A percentile compares a stretch with the other conserved stretches of the same genome.
Conservation (phyloP, 441 rosid genomes). For the Euphorbia celastroides region DNA sequence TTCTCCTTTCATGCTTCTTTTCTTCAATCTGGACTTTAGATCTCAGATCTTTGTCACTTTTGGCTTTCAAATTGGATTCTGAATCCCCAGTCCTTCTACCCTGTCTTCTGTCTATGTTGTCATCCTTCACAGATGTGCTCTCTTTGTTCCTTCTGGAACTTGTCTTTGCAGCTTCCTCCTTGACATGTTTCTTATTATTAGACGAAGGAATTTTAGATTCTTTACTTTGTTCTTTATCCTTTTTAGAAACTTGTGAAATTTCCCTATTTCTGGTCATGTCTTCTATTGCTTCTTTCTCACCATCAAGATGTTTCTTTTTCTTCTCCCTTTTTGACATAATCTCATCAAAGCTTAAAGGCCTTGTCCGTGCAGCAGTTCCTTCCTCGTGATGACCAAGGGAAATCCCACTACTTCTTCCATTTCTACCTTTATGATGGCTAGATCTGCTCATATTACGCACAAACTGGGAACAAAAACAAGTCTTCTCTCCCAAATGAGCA, state of each 20-base stretch:
- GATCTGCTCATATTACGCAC: slow-evolving; percentile 52
- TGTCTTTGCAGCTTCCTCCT: slow-evolving; percentile 32
- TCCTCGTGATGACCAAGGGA: slow-evolving; percentile 24
- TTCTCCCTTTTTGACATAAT: slow-evolving; percentile 65
- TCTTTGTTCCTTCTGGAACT: slow-evolving; percentile 35
- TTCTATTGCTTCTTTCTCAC: slow-evolving; percentile 29
- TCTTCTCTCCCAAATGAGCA: background rate
- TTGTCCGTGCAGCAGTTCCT: slow-evolving; percentile 82
- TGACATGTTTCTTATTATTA: slow-evolving; percentile 20
- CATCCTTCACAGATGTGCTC: slow-evolving; percentile 29
- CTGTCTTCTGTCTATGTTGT: slow-evolving; percentile 15
- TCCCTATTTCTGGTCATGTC: slow-evolving; percentile 16
- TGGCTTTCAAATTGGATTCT: slow-evolving; percentile 34
- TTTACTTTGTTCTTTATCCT: slow-evolving; percentile 23
- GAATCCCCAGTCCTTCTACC: slow-evolving; percentile 25
- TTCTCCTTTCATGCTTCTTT: slow-evolving; percentile 32
- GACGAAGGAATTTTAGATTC: slow-evolving; percentile 27
- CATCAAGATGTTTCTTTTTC: slow-evolving; percentile 39
- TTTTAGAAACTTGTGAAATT: slow-evolving; percentile 20
- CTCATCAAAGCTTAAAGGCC: slow-evolving; percentile 80
- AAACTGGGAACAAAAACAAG: slow-evolving; percentile 2
- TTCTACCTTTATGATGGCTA: slow-evolving; percentile 35
- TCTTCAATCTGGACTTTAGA: slow-evolving; percentile 32
- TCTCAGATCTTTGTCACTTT: slow-evolving; percentile 31
- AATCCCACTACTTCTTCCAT: slow-evolving; percentile 28